These are phyloP conservation scores for Wickerhamiella occidentalis DNA, from an alignment of 805 yeast genomes.

Conservation along the genomic window DNA sequence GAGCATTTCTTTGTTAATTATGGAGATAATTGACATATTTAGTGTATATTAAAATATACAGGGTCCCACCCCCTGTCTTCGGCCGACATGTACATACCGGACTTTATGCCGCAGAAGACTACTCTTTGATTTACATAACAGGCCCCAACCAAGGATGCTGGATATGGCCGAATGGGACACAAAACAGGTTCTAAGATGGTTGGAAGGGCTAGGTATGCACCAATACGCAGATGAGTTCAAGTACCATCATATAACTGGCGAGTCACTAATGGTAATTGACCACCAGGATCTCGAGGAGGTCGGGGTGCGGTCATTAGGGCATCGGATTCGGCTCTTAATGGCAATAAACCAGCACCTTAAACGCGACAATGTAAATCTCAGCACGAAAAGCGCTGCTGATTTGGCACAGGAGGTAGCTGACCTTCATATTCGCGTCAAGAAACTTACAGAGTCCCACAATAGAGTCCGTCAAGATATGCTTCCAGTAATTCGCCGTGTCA, in stretches of 20 bases:
- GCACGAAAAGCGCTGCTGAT: slow-evolving; percentile 10
- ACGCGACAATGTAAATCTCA: not conserved
- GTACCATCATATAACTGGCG: slow-evolving; percentile 58
- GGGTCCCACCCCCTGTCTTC: slow-evolving; percentile 2
- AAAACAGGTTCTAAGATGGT: slow-evolving; percentile 12
- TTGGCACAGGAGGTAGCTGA: slow-evolving; percentile 12
- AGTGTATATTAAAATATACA: not conserved
- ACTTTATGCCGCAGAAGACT: not conserved
- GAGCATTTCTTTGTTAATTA: not conserved
- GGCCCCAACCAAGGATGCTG: slow-evolving; percentile 6
- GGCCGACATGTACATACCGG: slow-evolving; percentile 1
- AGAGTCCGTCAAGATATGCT: slow-evolving; percentile 51
- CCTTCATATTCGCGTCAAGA: slow-evolving; percentile 29
- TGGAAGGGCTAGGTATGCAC: slow-evolving; percentile 9
- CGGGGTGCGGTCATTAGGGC: slow-evolving; percentile 43
- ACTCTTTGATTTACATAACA: not conserved
- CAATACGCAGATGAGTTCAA: slow-evolving; percentile 30
- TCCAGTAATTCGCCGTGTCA: slow-evolving; percentile 48
- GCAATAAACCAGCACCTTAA: slow-evolving; percentile 37
- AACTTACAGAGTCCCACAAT: slow-evolving; percentile 41
- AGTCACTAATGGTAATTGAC: slow-evolving; percentile 53
- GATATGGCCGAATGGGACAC: slow-evolving; percentile 11
- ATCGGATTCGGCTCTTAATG: slow-evolving; percentile 48
- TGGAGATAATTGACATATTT: not conserved
- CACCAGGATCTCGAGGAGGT: slow-evolving; percentile 63